These are phyloP conservation scores for Trichoderma orchidacearum DNA, from an alignment of 495 filamentous ascomycete genomes.

Conservation along the genomic window DNA sequence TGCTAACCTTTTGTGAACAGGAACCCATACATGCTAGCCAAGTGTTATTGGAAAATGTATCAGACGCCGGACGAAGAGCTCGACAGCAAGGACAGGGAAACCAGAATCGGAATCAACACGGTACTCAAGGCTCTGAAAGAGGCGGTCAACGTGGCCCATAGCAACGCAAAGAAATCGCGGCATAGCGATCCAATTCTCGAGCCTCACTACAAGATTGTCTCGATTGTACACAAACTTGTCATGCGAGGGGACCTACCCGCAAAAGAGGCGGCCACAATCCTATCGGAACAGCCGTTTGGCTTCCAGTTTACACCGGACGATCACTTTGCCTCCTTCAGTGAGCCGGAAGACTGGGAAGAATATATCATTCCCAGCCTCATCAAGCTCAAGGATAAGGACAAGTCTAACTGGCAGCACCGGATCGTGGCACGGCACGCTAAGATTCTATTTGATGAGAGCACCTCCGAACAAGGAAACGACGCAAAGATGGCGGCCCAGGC, in stretches of 20 bases:
- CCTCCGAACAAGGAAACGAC: constrained; percentile 10
- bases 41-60: constrained; percentile 95
- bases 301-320: constrained; percentile 20
- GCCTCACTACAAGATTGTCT: constrained; percentile 91
- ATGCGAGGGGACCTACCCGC: constrained; percentile 25
- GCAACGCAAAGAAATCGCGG: constrained; percentile 63
- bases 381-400: constrained; percentile 70
- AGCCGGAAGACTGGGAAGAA: constrained; percentile 54
- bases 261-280: constrained; percentile 27
- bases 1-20: constrained; percentile 18
- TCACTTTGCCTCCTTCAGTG: constrained; percentile 23
- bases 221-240: constrained; percentile 74
- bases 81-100: constrained; percentile 25
- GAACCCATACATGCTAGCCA: constrained; percentile 79
- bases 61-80: constrained; percentile 40
- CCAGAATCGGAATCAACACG: constrained; percentile 36
- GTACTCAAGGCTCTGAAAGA: constrained; percentile 37
- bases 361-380: constrained; percentile 63
- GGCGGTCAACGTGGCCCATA: constrained; percentile 29
- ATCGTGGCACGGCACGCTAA: constrained; percentile 70
- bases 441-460: constrained; percentile 46
- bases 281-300: constrained; percentile 31
- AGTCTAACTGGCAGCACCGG: constrained; percentile 94
- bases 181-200: constrained; percentile 83
- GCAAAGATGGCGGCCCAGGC: constrained; percentile 32